phyloP scores from a whole-genome alignment of 192 early-diverging fungal genomes.

The Coemansia sp. region DNA sequence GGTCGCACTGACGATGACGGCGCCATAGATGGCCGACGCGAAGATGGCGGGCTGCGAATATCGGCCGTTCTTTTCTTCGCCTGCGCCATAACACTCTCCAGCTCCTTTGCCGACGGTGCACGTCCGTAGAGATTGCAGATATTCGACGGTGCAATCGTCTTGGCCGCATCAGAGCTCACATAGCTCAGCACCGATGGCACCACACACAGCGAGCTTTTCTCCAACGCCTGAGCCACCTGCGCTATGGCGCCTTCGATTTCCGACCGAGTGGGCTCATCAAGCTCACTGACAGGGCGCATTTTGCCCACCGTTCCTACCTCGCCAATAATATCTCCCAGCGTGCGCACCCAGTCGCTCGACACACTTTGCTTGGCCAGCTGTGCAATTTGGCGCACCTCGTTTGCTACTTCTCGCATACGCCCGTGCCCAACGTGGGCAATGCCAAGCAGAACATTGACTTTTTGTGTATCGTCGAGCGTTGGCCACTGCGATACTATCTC shows the following conservation, averaged over 20 bases:
- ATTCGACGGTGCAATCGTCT: slow-evolving; percentile 14
- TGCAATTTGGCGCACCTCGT: slow-evolving; percentile 18
- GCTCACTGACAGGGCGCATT: slow-evolving; percentile 10
- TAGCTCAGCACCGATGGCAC: slow-evolving; percentile 15
- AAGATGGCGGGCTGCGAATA: slow-evolving; percentile 4
- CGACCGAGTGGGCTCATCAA: slow-evolving; percentile 18
- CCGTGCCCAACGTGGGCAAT: slow-evolving; percentile 37
- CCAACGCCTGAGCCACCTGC: slow-evolving; percentile 22
- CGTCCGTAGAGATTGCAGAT: slow-evolving; percentile 33
- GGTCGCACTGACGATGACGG: not conserved
- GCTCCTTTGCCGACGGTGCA: slow-evolving; percentile 3
- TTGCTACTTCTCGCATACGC: slow-evolving; percentile 22
- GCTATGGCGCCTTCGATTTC: slow-evolving; percentile 29
- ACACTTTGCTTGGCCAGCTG: slow-evolving; percentile 21
- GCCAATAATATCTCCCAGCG: slow-evolving; percentile 32
- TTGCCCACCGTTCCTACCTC: slow-evolving; percentile 31
- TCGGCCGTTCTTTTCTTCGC: slow-evolving; percentile 7
- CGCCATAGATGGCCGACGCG: slow-evolving; percentile 17
- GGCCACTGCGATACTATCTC: slow-evolving; percentile 26
- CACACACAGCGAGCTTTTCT: slow-evolving; percentile 15
- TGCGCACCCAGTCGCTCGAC: slow-evolving; percentile 47
- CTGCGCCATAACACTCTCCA: slow-evolving; percentile 10
- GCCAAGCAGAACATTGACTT: slow-evolving; percentile 40
- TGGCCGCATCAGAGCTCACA: slow-evolving; percentile 22
- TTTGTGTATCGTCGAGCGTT: slow-evolving; percentile 40